These are phyloP conservation scores for Talaromyces piceae DNA, from an alignment of 2,329 filamentous ascomycete species.

Conservation along the genomic window DNA sequence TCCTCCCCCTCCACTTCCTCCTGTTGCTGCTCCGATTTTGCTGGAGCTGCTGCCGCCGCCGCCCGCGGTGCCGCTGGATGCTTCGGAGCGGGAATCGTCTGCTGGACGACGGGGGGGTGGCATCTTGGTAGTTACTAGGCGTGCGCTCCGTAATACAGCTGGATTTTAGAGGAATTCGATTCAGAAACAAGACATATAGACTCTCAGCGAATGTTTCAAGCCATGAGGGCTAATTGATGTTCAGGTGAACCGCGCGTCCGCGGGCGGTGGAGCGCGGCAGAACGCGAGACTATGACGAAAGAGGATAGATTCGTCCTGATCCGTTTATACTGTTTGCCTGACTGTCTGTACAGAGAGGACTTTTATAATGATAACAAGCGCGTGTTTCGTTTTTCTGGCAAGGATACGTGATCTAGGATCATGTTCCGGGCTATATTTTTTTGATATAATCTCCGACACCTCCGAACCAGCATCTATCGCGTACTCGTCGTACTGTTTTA, in stretches of 20 bases:
- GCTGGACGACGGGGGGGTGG: constrained; percentile 38
- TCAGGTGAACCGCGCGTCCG: constrained; percentile 11
- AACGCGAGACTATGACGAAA: constrained; percentile 18
- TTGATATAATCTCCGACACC: too few species aligned
- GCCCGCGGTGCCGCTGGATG: constrained; percentile 33
- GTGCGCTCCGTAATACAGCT: too few species aligned
- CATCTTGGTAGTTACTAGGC: too few species aligned
- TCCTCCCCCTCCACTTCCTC: constrained; percentile 24
- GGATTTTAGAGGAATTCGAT: not conserved
- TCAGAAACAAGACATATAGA: not conserved
- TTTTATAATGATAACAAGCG: too few species aligned
- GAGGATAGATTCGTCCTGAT: not conserved
- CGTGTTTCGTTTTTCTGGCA: too few species aligned
- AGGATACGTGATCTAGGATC: too few species aligned
- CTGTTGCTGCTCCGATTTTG: constrained; percentile 23
- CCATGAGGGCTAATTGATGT: too few species aligned
- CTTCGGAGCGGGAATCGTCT: constrained; percentile 43
- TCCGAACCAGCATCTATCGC: too few species aligned
- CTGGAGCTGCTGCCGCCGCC: constrained; percentile 24
- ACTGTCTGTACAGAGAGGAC: too few species aligned
- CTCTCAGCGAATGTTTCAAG: too few species aligned
- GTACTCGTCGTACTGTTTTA: too few species aligned
- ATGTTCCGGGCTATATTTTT: too few species aligned
- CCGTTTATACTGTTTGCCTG: not conserved
- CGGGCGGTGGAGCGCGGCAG: constrained; percentile 26